Percentiles rank a stretch among this genome's conserved stretches.
Conservation (phyloP, 2,329 filamentous ascomycete species). For the Seiridium cupressi region DNA sequence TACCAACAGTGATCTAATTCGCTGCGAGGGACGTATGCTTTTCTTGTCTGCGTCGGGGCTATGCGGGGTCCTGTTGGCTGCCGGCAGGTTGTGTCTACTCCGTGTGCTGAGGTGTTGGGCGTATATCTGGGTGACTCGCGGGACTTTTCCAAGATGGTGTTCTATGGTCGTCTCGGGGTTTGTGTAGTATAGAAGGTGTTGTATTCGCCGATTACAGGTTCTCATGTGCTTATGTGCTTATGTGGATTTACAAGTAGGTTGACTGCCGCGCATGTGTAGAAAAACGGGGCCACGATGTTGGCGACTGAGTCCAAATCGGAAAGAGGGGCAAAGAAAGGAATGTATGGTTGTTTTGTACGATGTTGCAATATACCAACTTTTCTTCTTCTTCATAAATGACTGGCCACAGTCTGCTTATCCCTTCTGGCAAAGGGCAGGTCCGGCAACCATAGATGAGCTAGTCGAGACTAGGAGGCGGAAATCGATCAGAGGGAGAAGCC, state of each 20-base stretch:
- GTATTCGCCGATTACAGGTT: slow-evolving; percentile 5
- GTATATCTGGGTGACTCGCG: no score
- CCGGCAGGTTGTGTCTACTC: slow-evolving; percentile 8
- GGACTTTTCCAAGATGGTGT: no score
- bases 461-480: slow-evolving; percentile 7
- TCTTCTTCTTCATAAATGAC: background rate
- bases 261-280: slow-evolving; percentile 11
- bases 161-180: no score
- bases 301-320: slow-evolving; percentile 8
- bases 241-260: background rate
- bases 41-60: background rate
- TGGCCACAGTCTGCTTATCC: slow-evolving; percentile 14
- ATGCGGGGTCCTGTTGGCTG: slow-evolving; percentile 10
- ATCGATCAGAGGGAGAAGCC: slow-evolving; percentile 18
- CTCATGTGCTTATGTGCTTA: background rate
- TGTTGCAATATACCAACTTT: slow-evolving; percentile 14
- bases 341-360: slow-evolving; percentile 23
- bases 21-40: background rate
- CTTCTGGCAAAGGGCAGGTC: slow-evolving; percentile 15
- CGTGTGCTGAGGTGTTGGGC: no score
- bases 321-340: slow-evolving; percentile 15
- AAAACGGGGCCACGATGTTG: background rate
- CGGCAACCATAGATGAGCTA: slow-evolving; percentile 1
- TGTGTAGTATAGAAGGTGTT: slow-evolving; percentile 10
- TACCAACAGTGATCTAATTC: background rate